Evolutionary conservation across 306 rosid genomes (phyloP), one percentile per base, ranked within the genome.

Genomic region (Ziziphus jujuba): DNA sequence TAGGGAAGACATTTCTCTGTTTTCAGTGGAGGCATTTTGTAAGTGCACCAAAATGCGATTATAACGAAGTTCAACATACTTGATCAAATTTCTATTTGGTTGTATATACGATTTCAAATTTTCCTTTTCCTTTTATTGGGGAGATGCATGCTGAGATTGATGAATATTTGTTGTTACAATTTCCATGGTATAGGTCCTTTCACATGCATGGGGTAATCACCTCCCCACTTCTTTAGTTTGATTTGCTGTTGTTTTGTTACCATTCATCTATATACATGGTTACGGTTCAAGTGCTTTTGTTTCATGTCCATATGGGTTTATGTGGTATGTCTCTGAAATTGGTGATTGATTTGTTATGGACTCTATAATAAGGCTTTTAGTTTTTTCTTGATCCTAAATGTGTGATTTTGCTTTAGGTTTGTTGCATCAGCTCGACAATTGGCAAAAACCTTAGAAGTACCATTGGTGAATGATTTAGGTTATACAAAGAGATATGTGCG

Each of bases 401-500:
- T 47, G 56, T 56, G 63, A 33, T 64, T 70, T 47, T 66, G 64
- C 76, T 54, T 47, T 69, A 95, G 99, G 97, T 88, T 95, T 80
- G 95, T 91, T 70, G 86, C 95, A 2, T 91, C 99, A 56, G 91
- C 96, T 14, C 89, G 96, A 62, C 99, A 88, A 76, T 80, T 95
- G 81, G 97, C 96, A 36, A 95, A 95, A 84, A 92, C 99, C 61
- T 81, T 95, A 74, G 99, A 95, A 85, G 99, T 95, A 66, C 99
- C 99, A 7, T 86, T 95, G 77, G 99, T 95, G 72, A 95, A 95
- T 85, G 99, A 95, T 85, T 85, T 95, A 80, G 99, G 99, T 69
- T 95, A 95, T 79, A 91, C 99, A 7, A 95, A 95, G 88, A 82
- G 97, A 95, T 95, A 95, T 16, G 96, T 95, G 20, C 91, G 99